Conservation (phyloP, 176 grass and related monocot genomes). For the Elaeis guineensis region DNA sequence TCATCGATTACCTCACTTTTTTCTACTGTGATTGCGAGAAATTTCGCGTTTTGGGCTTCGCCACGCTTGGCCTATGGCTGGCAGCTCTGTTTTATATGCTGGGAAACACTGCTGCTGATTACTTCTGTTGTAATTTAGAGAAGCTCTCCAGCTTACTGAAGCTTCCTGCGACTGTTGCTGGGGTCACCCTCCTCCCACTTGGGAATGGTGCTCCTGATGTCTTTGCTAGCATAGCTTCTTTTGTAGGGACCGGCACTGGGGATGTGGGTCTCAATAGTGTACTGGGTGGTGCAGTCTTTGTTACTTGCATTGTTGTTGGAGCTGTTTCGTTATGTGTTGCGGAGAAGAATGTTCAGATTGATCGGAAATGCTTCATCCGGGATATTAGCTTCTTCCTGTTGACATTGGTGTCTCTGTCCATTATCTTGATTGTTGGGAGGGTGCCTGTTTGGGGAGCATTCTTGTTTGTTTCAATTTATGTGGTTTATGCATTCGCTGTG, state of each 20-base stretch:
- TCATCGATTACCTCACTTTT: constrained; percentile 73
- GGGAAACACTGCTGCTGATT: constrained; percentile 89
- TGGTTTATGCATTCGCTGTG: constrained; percentile 73
- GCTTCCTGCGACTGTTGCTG: constrained; percentile 76
- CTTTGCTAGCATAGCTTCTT: constrained; percentile 86
- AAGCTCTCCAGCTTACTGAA: constrained; percentile 77
- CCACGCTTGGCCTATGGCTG: constrained; percentile 51
- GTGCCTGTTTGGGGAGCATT: constrained; percentile 83
- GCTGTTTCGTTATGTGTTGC: constrained; percentile 60
- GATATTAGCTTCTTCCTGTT: constrained; percentile 85
- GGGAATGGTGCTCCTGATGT: constrained; percentile 97
- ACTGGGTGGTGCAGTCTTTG: constrained; percentile 85
- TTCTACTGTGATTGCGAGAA: constrained; percentile 76
- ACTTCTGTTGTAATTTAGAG: constrained; percentile 96
- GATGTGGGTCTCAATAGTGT: constrained; percentile 96
- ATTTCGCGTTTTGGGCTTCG: constrained; percentile 56
- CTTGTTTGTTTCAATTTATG: constrained; percentile 82
- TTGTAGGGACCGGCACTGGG: constrained; percentile 63
- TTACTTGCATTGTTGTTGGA: constrained; percentile 86
- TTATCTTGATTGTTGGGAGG: constrained; percentile 73
- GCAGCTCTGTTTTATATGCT: constrained; percentile 85
- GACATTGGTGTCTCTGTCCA: constrained; percentile 41
- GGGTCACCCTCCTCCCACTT: constrained; percentile 80
- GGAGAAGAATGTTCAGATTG: constrained; percentile 93
- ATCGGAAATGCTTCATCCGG: constrained; percentile 74